Evolutionary conservation across 352 stramenopile genomes (phyloP), one percentile per base, ranked within the genome.

Genomic region (Phytophthora pisi): DNA sequence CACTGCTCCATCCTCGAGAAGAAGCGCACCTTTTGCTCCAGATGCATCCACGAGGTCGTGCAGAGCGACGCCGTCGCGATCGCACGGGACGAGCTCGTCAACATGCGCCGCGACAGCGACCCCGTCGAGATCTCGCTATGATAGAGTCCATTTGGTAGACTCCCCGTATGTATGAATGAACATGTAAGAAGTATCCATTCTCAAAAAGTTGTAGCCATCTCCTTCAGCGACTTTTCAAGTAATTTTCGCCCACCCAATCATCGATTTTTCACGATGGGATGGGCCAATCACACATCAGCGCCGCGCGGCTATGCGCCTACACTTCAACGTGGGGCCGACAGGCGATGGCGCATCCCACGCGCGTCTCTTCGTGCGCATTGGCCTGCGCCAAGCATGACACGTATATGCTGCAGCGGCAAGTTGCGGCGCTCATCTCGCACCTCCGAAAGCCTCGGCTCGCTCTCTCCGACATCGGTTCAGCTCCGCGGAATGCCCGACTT

Each of bases 1-100:
- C 66, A 70, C 16, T 53, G 55, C 59, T 75, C 67, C 3, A 65
- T 70, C n/a, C 66, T 78, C 53, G 62, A 78, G 28, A 78, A 78
- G 28, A 70, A 65, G 11, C 71, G 67, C 30, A 43, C 55, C 0
- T 70, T 75, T 34, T 78, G 71, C 62, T 70, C 66, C 10, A 58
- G 57, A n/a, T 78, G 71, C 58, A 66, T 75, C 38, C 57, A 65
- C 43, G 62, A 75, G 15, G 62, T 64, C 15, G 61, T 70, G 16
- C 43, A 51, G 20, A 62, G 61, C 30, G 70, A 78, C 36, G 66
- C 66, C 26, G 50, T 61, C 1, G 57, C 66, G 15, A 69, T 78
- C 34, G 70, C 70, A 8, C 40, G 61, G 9, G 66, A 78, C 16
- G 66, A 78, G 59, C 28, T 78, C 24, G 61, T 46, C 51, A 52